Conservation (phyloP, 1,139 yeast genomes). For the Taphrina pruni region DNA sequence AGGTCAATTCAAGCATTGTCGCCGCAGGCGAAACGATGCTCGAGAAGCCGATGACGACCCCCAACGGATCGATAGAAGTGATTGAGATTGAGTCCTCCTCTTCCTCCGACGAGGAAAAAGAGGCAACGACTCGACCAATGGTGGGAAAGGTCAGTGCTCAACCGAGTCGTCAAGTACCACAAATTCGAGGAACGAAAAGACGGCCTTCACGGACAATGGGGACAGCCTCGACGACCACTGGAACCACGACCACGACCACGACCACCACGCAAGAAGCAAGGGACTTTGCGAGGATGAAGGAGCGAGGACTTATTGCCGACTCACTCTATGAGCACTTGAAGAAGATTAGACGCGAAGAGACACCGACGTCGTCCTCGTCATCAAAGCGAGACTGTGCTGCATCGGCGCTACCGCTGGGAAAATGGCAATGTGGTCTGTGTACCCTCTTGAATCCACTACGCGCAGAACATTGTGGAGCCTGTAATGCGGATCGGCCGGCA, state of each 20-base stretch:
- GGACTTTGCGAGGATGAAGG: conserved; percentile 26
- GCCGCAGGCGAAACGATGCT: background rate
- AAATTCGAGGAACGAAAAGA: background rate
- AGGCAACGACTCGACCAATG: background rate
- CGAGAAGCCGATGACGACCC: background rate
- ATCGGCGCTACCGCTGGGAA: conserved; percentile 6
- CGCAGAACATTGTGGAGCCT: conserved; percentile 21
- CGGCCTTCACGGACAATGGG: too few species aligned
- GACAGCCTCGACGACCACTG: too few species aligned
- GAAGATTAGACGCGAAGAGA: conserved; percentile 3
- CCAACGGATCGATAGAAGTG: background rate
- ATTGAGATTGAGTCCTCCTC: conserved; percentile 19
- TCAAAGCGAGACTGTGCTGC: too few species aligned
- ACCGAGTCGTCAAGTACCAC: background rate
- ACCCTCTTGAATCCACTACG: conserved; percentile 23
- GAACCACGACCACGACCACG: background rate
- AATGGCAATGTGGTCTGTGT: conserved; percentile 33
- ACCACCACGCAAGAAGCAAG: background rate
- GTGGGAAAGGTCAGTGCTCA: background rate
- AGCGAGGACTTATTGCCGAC: conserved; percentile 26
- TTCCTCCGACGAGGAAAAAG: conserved; percentile 20
- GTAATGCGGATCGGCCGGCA: conserved; percentile 25
- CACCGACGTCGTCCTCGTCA: too few species aligned
- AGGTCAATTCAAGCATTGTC: background rate
- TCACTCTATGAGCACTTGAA: conserved; percentile 26